phyloP scores from a whole-genome alignment of 352 stramenopile species.

The Saprolegnia parasitica region DNA sequence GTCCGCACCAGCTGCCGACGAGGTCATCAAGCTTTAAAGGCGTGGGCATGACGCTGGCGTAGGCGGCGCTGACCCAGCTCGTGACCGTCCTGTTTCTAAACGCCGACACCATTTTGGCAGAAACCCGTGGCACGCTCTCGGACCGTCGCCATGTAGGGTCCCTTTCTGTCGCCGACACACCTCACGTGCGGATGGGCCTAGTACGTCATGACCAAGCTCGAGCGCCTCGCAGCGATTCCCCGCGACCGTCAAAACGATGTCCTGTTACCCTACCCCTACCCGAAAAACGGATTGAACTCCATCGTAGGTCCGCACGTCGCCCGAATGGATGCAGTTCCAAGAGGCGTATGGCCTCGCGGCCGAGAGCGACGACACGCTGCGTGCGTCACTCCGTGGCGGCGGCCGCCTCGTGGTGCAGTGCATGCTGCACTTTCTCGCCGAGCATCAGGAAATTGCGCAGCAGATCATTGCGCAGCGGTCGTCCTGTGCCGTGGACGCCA shows the following conservation, averaged over 20 bases:
- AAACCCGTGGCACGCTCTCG: background rate
- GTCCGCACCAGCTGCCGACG: background rate
- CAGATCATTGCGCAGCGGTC: slow-evolving; percentile 26
- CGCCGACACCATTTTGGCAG: background rate
- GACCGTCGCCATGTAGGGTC: background rate
- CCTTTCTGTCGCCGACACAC: background rate
- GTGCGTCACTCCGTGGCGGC: slow-evolving; percentile 5
- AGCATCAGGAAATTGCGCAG: slow-evolving; percentile 23
- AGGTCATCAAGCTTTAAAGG: background rate
- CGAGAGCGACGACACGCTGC: background rate
- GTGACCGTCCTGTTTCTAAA: background rate
- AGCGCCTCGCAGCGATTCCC: background rate
- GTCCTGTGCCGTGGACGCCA: background rate
- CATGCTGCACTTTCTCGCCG: slow-evolving; percentile 15
- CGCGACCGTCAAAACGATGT: background rate
- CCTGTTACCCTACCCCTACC: background rate
- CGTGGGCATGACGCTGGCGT: background rate
- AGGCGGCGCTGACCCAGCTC: background rate
- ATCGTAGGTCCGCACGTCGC: too few species aligned
- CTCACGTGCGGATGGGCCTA: background rate
- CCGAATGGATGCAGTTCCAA: background rate
- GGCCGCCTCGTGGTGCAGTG: slow-evolving; percentile 1
- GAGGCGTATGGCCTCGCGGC: background rate
- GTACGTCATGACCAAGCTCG: background rate
- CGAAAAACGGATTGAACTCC: background rate